Evolutionary conservation across 225 moss, liverwort and hornwort genomes (phyloP).

Genomic region (Asterella californica): DNA sequence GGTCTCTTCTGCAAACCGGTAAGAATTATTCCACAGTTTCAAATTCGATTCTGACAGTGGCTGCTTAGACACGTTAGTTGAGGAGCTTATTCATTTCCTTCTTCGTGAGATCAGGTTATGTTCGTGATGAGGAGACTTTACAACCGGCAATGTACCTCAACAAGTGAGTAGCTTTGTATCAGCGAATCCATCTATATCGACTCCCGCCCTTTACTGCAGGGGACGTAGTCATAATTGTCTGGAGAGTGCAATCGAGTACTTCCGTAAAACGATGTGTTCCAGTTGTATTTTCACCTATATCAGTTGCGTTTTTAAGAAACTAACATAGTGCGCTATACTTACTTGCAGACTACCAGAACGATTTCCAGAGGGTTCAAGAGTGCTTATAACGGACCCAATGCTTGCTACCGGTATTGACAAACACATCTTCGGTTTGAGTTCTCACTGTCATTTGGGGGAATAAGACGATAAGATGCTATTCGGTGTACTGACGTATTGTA

Average conservation of each 20-base stretch:
- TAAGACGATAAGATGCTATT: neutral
- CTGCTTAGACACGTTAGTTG: no score
- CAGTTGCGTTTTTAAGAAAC: neutral
- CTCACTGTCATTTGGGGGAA: no score
- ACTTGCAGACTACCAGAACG: slow-evolving; percentile 75
- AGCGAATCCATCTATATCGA: neutral
- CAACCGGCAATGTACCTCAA: slow-evolving; percentile 78
- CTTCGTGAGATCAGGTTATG: slow-evolving; percentile 57
- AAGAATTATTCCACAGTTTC: no score
- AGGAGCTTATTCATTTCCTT: neutral
- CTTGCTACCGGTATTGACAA: slow-evolving; percentile 73
- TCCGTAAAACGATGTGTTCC: neutral
- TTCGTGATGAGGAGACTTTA: slow-evolving; percentile 76
- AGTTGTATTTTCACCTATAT: neutral
- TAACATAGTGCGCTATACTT: neutral
- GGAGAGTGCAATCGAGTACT: neutral
- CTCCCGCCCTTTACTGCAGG: neutral
- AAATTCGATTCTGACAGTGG: no score
- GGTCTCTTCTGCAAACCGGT: no score
- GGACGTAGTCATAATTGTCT: neutral
- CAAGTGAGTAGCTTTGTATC: slow-evolving; percentile 48
- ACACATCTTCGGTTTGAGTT: neutral
- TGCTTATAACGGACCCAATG: slow-evolving; percentile 87
- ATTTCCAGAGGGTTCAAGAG: slow-evolving; percentile 70
- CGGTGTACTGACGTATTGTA: neutral